Percentiles rank a stretch among this genome's conserved stretches.
Evolutionary conservation across 345 rosid species (phyloP).

Genomic region (Pistacia integerrima): DNA sequence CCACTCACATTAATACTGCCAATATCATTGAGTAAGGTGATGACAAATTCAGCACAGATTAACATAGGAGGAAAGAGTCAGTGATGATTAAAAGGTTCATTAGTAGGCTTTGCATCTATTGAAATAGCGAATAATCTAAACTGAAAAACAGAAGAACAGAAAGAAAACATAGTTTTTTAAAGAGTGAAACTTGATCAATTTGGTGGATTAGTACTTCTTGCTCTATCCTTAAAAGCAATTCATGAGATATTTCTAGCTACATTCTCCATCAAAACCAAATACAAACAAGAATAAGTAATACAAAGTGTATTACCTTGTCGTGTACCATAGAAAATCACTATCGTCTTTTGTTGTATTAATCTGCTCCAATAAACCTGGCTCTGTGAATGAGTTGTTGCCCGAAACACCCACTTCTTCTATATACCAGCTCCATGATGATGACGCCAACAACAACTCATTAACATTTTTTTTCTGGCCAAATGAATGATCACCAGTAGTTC

Average conservation of each 20-base stretch:
- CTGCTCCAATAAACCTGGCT: constrained; percentile 50
- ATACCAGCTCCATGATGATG: constrained; percentile 56
- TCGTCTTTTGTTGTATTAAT: constrained; percentile 59
- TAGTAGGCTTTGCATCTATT: neutral
- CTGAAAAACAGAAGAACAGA: neutral
- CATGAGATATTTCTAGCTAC: neutral
- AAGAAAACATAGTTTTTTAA: neutral
- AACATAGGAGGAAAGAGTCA: too few species aligned
- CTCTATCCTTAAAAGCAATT: constrained; percentile 2
- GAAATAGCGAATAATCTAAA: neutral
- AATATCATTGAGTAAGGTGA: neutral
- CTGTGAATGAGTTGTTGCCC: constrained; percentile 49
- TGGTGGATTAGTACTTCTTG: neutral
- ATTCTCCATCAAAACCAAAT: neutral
- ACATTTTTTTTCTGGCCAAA: constrained; percentile 24
- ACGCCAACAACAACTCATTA: constrained; percentile 22
- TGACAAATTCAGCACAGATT: neutral
- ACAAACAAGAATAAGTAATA: neutral
- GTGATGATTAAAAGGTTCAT: too few species aligned
- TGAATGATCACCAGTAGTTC: constrained; percentile 37
- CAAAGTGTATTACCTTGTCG: constrained; percentile 41
- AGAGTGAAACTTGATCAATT: neutral
- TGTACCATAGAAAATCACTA: constrained; percentile 67
- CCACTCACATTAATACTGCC: constrained; percentile 42
- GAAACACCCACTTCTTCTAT: constrained; percentile 52